These are phyloP conservation scores for Marasmius oreades DNA, from an alignment of 1,284 basidiomycete genomes.

Conservation along the genomic window DNA sequence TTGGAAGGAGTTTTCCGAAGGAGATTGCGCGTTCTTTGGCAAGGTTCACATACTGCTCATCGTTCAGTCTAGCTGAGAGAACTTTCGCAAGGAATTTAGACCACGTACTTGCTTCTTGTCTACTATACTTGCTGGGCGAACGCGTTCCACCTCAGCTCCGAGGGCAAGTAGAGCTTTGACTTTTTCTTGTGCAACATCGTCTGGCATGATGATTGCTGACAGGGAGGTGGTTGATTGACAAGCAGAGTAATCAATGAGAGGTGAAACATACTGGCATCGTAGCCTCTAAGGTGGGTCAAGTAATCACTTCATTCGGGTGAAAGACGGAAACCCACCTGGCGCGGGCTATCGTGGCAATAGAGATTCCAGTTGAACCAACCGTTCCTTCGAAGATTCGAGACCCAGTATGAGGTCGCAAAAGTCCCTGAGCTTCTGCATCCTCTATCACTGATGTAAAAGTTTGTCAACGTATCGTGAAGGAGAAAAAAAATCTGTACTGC, in stretches of 20 bases:
- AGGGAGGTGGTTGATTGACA: not conserved
- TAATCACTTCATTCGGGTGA: not conserved
- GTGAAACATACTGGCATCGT: conserved; percentile 61
- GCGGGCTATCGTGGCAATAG: conserved; percentile 87
- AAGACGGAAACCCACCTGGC: conserved; percentile 60
- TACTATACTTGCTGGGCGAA: conserved; percentile 86
- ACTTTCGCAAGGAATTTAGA: conserved; percentile 12
- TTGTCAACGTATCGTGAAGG: not conserved
- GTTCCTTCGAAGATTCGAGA: conserved; percentile 98
- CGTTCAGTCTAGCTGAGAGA: not conserved
- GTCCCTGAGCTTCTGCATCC: conserved; percentile 84
- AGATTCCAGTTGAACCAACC: conserved; percentile 96
- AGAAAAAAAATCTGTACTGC: conserved; percentile 49
- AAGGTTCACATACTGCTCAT: conserved; percentile 51
- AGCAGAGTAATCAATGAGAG: not conserved
- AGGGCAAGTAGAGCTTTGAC: conserved; percentile 80
- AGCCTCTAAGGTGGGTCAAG: conserved; percentile 48
- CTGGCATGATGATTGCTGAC: conserved; percentile 87
- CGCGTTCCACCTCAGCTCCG: conserved; percentile 84
- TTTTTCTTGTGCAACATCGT: conserved; percentile 92
- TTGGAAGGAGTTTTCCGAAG: conserved; percentile 55
- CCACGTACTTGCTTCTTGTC: conserved; percentile 87
- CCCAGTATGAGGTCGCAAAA: conserved; percentile 83
- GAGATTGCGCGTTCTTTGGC: conserved; percentile 72
- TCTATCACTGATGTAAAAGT: conserved; percentile 67